Evolutionary conservation across 1,284 basidiomycete genomes (phyloP).

Genomic region (Leccinum insolens): DNA sequence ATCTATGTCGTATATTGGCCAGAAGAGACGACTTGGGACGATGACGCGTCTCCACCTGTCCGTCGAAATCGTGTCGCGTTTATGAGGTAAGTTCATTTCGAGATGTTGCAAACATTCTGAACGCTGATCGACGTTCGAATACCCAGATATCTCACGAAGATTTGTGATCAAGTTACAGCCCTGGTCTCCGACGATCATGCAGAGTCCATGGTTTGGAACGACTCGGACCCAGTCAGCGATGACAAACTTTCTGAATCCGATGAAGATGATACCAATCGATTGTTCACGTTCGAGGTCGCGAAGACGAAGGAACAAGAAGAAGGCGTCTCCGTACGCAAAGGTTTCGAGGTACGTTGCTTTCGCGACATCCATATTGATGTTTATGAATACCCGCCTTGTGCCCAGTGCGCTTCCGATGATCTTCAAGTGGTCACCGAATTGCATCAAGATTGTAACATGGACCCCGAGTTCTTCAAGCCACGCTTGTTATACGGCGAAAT

Average conservation of each 20-base stretch:
- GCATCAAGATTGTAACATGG: constrained; percentile 26
- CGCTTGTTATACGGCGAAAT: constrained; percentile 39
- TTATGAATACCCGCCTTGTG: neutral
- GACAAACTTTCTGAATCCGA: constrained; percentile 33
- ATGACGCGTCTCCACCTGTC: constrained; percentile 48
- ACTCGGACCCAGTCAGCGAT: constrained; percentile 28
- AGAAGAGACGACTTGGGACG: constrained; percentile 61
- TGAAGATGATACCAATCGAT: constrained; percentile 45
- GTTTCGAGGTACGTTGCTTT: constrained; percentile 40
- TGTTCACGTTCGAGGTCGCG: constrained; percentile 59
- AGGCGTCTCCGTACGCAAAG: constrained; percentile 41
- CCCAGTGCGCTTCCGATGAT: constrained; percentile 24
- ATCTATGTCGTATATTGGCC: constrained; percentile 64
- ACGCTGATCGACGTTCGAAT: neutral
- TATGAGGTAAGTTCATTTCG: constrained; percentile 46
- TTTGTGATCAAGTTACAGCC: constrained; percentile 53
- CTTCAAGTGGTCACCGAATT: constrained; percentile 12
- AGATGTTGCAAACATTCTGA: neutral
- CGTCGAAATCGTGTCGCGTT: constrained; percentile 59
- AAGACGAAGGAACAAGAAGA: constrained; percentile 65
- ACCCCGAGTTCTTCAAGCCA: constrained; percentile 30
- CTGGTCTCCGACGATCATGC: constrained; percentile 51
- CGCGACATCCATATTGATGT: neutral
- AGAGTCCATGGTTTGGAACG: constrained; percentile 43
- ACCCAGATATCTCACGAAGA: constrained; percentile 56